A percentile compares a stretch with the other conserved stretches of the same genome.
Conservation (phyloP, 495 filamentous ascomycete genomes). For the Aspergillus funiculosus region DNA sequence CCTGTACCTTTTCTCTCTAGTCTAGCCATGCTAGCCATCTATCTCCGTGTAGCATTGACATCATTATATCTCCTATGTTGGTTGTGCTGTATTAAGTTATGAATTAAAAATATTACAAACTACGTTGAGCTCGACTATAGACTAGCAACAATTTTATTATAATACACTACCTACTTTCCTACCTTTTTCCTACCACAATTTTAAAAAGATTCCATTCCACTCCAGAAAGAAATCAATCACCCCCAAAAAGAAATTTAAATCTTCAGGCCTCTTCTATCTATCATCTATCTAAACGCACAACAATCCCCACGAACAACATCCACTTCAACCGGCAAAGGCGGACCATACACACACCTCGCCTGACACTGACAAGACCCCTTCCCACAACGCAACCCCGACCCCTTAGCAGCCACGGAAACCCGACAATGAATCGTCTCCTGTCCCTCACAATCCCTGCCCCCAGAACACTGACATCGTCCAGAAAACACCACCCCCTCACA, state of each 20-base stretch:
- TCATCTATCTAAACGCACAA: background rate
- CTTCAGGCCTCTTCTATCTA: background rate
- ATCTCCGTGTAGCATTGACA: conserved; percentile 44
- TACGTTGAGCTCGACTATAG: too few relatives aligned
- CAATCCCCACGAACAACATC: conserved; percentile 1
- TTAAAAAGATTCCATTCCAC: too few relatives aligned
- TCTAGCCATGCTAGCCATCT: conserved; percentile 40
- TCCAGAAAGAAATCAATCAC: too few relatives aligned
- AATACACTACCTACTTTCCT: too few relatives aligned
- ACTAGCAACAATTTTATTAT: too few relatives aligned
- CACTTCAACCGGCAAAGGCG: conserved; percentile 14
- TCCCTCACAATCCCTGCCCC: background rate
- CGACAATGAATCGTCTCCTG: conserved; percentile 7
- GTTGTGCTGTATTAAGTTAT: conserved; percentile 19
- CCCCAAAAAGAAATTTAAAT: too few relatives aligned
- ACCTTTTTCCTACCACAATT: too few relatives aligned
- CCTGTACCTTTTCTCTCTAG: conserved; percentile 38
- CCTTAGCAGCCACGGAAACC: conserved; percentile 5
- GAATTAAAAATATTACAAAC: conserved; percentile 20
- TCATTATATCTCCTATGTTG: conserved; percentile 35
- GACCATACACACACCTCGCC: conserved; percentile 11
- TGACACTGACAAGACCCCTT: background rate
- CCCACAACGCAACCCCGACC: background rate
- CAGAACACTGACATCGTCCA: background rate
- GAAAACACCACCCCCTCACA: too few relatives aligned